Evolutionary conservation across 345 rosid genomes (phyloP), one percentile per base, ranked within the genome.

Genomic region (Gossypium thurberi): DNA sequence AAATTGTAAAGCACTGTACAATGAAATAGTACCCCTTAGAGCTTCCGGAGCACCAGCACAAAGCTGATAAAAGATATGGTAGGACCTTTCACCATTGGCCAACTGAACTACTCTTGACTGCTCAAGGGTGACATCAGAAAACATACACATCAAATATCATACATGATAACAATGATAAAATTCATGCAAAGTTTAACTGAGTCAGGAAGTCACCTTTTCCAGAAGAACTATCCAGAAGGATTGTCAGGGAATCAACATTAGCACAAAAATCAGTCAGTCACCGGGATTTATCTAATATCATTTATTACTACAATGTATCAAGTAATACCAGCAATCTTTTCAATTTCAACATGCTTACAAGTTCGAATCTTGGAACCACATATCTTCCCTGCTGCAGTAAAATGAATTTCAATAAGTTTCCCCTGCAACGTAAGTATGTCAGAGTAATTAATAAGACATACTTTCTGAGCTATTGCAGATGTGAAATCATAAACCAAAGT

Each of bases 91-190:
- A 74, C 93, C 94, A 73, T 77, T 69, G 78, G 86, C 85, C 76
- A 92, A 79, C 81, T 95, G 96, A 83, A 89, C 97, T 60, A 95
- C 98, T 83, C 99, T 86, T 65, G 96, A 91, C 99, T 95, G 97
- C 78, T 77, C 82, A 79, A 78, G 85, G 10, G 25, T 77, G 48
- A 81, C 23, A 76, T 51, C 3, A 55, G 10, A 65, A 21, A 26
- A 55, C 40, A 60, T 79, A 59, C 71, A 55, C 72, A 74, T 85
- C 77, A 87, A 84, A 74, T 81, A 71, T 25, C 14, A 68, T 46
- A 66, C 21, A 65, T 47, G 50, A 75, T 74, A 51, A 62, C 63
- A 28, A 70, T 47, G 44, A 46, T 73, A 76, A 59, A 56, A 74
- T 72, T 33, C 62, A 74, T 15, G 23, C 46, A 55, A 82, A 73